These are phyloP conservation scores for Paraphaeosphaeria minitans DNA, from an alignment of 2,329 filamentous ascomycete species.

Conservation along the genomic window DNA sequence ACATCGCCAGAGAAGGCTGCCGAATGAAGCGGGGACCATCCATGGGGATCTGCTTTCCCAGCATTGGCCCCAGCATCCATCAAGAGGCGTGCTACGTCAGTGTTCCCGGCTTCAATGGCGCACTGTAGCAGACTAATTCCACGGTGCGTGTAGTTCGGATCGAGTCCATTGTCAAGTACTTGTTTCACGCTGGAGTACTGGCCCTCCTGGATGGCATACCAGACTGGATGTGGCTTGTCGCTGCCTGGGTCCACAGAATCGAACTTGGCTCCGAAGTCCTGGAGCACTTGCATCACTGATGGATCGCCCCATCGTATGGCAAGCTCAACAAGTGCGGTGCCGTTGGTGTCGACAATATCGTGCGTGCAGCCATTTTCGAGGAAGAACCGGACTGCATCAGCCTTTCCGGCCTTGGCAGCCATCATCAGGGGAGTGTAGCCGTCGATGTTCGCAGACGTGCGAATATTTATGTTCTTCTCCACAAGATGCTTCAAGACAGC, in stretches of 20 bases:
- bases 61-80: not conserved
- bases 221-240: not conserved
- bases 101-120: not conserved
- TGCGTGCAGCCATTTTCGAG: not conserved
- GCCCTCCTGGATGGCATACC: not conserved
- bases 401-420: not conserved
- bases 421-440: slow-evolving; percentile 1
- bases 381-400: slow-evolving; percentile 1
- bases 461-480: not conserved
- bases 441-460: not conserved
- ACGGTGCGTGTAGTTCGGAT: not conserved
- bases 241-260: not conserved
- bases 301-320: not conserved
- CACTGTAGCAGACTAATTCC: not conserved
- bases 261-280: not conserved
- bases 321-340: not conserved
- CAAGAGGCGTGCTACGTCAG: not conserved
- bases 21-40: slow-evolving; percentile 1
- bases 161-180: not conserved
- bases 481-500: not conserved
- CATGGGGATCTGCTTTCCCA: not conserved
- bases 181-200: not conserved
- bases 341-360: not conserved
- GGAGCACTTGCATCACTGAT: not conserved
- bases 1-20: not conserved